Evolutionary conservation across 352 stramenopile genomes (phyloP).

Genomic region (Phytophthora sansomeana): DNA sequence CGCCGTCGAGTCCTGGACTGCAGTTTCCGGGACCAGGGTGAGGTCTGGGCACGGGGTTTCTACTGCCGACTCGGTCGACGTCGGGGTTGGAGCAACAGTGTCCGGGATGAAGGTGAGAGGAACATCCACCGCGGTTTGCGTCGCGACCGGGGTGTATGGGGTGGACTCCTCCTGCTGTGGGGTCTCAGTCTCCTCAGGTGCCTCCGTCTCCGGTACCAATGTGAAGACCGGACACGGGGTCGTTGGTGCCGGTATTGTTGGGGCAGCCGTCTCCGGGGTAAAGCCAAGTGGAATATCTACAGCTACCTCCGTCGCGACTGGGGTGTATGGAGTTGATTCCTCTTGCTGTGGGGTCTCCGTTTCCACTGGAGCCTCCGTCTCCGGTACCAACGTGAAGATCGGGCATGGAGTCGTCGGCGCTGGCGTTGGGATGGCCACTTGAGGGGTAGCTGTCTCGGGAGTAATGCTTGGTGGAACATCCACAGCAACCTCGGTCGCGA

Average conservation of each 20-base stretch:
- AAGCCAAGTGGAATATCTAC: neutral
- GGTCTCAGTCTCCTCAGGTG: neutral
- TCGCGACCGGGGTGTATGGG: neutral
- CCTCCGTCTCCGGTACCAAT: slow-evolving; percentile 21
- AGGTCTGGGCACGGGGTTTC: slow-evolving; percentile 5
- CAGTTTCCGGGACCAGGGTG: slow-evolving; percentile 5
- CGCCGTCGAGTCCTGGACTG: neutral
- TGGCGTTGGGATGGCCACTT: slow-evolving; percentile 1
- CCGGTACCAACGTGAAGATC: slow-evolving; percentile 17
- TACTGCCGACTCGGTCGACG: neutral
- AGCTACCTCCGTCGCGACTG: neutral
- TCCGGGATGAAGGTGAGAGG: neutral
- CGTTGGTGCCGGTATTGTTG: neutral
- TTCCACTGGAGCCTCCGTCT: slow-evolving; percentile 8
- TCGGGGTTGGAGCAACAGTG: neutral
- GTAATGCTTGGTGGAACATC: neutral
- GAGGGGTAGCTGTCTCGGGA: neutral
- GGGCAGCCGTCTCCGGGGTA: neutral
- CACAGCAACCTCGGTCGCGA: slow-evolving; percentile 10
- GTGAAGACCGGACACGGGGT: slow-evolving; percentile 26
- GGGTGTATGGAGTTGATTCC: neutral
- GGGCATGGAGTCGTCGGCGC: slow-evolving; percentile 20
- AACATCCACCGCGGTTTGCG: neutral
- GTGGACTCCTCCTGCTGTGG: neutral
- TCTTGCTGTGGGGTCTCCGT: too few species aligned